Evolutionary conservation across 192 early-diverging fungal species (phyloP), one percentile per base, ranked within the genome.

Genomic region (Rhizophagus prolifer): DNA sequence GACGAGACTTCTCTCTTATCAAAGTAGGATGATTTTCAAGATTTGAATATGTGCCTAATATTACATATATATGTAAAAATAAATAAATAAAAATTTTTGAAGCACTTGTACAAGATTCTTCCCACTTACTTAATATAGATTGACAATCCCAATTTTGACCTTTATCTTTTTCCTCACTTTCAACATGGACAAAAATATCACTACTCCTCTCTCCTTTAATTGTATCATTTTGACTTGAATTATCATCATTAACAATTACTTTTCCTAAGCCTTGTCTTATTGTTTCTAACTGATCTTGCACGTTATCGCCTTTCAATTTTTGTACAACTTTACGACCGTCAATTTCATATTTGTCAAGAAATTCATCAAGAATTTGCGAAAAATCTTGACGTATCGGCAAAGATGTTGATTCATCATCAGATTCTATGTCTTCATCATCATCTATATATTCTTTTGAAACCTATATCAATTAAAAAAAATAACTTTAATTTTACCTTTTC

Each of bases 1-100:
- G 85, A 36, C 72, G 78, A 61, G 72, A 79, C 44, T 77, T 73
- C 79, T 96, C 95, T 47, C 86, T 82, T 79, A 99, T 97, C 58
- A 94, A 79, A 36, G 85, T 83, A 6, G 97, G 96, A 71, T 94
- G 93, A 81, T 99, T 97, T 80, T 97, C 96, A 73, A 96, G 87
- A 82, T 96, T 97, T 60, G 95, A 94, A 83, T 96, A 95, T 4
- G 94, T 97, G 50, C 79, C 82, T 83, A 76, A 63, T 36, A 38
- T 38, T 38, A 6, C 4, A 34, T 38, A 38, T 36, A 36, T 6
- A 36, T 38, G 5, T 38, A 38, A 7, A 8, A 7, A 38, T 38
- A 38, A 7, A 38, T 38, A 7, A 54, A 7, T 16, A 54, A 54
- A 21, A 21, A 54, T 7, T 54, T 54, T 71, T 25, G 60, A 13